Percentiles rank a stretch among this genome's conserved stretches.
Conservation (phyloP, 2,329 filamentous ascomycete species). For the Cladobotryum protrusum region DNA sequence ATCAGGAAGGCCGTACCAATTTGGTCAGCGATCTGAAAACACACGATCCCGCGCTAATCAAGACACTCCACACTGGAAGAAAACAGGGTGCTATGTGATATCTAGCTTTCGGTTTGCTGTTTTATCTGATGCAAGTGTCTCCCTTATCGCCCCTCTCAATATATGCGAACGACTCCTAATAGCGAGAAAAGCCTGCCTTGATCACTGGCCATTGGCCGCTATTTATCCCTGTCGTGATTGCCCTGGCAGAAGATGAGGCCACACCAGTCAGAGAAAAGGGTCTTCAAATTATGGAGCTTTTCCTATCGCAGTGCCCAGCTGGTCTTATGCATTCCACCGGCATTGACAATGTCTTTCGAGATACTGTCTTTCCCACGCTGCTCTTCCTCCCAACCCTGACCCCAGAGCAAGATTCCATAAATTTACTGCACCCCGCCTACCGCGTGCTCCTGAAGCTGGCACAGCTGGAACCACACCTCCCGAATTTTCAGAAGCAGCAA, state of each 20-base stretch:
- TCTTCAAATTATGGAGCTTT: constrained; percentile 44
- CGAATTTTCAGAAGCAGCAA: constrained; percentile 22
- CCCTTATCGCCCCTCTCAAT: background rate
- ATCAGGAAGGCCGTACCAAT: constrained; percentile 25
- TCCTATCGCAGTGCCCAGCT: constrained; percentile 50
- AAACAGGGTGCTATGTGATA: constrained; percentile 13
- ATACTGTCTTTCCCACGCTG: constrained; percentile 65
- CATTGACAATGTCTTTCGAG: constrained; percentile 60
- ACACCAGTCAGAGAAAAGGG: constrained; percentile 48
- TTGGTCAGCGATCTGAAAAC: constrained; percentile 11
- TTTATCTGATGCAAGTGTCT: constrained; percentile 38
- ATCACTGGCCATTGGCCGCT: constrained; percentile 53
- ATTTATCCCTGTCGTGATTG: constrained; percentile 63
- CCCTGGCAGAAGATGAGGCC: constrained; percentile 59
- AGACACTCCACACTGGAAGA: constrained; percentile 20
- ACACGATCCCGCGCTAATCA: background rate
- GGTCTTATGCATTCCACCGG: constrained; percentile 55
- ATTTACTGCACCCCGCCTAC: constrained; percentile 60
- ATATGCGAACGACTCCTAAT: background rate
- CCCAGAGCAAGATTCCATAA: constrained; percentile 61
- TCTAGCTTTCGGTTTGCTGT: constrained; percentile 49
- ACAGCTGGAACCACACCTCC: constrained; percentile 19
- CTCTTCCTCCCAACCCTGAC: constrained; percentile 72
- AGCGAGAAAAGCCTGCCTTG: constrained; percentile 5
- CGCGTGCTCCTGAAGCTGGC: constrained; percentile 57